Percentiles rank a stretch among this genome's conserved stretches.
Conservation (phyloP, 768 basidiomycete genomes). For the Trametes cinnabarina region DNA sequence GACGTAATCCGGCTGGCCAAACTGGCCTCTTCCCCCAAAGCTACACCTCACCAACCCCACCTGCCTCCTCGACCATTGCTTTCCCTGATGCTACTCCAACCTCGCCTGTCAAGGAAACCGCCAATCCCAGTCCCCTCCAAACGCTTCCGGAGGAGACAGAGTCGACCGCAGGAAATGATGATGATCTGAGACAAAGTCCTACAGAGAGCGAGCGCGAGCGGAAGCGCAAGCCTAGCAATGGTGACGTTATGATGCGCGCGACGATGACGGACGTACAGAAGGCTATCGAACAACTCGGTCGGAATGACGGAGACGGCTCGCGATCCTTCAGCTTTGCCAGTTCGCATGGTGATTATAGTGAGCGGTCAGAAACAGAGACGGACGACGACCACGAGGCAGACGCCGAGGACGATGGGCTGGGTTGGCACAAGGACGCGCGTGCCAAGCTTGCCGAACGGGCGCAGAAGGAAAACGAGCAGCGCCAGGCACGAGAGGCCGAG, state of each 20-base stretch:
- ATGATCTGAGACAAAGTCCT: conserved; percentile 24
- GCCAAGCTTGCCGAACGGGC: conserved; percentile 71
- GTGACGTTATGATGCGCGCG: conserved; percentile 82
- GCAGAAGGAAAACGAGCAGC: conserved; percentile 58
- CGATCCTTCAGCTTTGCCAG: conserved; percentile 80
- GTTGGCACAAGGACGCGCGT: conserved; percentile 65
- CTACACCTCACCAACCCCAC: conserved; percentile 70
- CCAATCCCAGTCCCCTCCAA: conserved; percentile 33
- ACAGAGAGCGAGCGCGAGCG: conserved; percentile 29
- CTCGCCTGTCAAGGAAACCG: conserved; percentile 21
- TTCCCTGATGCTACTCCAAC: conserved; percentile 27
- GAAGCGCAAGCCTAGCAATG: conserved; percentile 22
- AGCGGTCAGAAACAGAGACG: conserved; percentile 45
- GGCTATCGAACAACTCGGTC: conserved; percentile 84
- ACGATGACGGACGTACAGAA: conserved; percentile 90
- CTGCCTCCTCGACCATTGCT: conserved; percentile 26
- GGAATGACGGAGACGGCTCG: conserved; percentile 51
- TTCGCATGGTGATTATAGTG: conserved; percentile 48
- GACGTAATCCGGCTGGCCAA: conserved; percentile 77
- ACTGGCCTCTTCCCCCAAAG: conserved; percentile 89
- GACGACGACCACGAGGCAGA: conserved; percentile 53
- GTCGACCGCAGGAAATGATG: conserved; percentile 21
- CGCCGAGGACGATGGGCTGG: conserved; percentile 49
- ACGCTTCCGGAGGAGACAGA: conserved; percentile 42
- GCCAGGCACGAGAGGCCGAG: conserved; percentile 45